These are phyloP conservation scores for Pterocarpus santalinus DNA, from an alignment of 306 rosid genomes.

Conservation along the genomic window DNA sequence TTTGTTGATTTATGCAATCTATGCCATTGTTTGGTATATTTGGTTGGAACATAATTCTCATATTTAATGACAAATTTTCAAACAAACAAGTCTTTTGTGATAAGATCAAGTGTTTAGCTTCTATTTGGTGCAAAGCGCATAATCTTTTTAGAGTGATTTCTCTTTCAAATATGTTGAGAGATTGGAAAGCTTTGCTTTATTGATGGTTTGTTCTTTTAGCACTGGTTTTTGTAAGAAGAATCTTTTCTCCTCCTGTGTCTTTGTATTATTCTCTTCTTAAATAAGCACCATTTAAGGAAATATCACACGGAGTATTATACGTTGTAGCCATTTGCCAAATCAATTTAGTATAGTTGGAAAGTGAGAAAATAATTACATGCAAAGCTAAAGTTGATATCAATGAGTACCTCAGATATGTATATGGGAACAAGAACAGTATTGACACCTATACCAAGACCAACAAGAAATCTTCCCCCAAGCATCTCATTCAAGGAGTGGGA, in stretches of 20 bases:
- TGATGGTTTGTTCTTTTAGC: too few species aligned
- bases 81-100: background rate
- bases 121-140: background rate
- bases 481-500: constrained; percentile 81
- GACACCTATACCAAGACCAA: constrained; percentile 96
- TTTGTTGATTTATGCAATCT: too few species aligned
- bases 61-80: background rate
- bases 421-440: constrained; percentile 89
- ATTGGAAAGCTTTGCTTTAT: too few species aligned
- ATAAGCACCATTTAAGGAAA: constrained; percentile 7
- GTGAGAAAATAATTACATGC: background rate
- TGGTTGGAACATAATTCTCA: background rate
- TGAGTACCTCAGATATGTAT: constrained; percentile 83
- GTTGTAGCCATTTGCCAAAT: background rate
- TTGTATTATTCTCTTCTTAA: background rate
- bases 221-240: too few species aligned
- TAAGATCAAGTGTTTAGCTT: background rate
- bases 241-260: too few species aligned
- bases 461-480: constrained; percentile 92
- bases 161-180: background rate
- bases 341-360: constrained; percentile 9
- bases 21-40: too few species aligned
- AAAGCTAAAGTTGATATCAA: constrained; percentile 37
- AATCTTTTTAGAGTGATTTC: background rate
- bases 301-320: background rate